These are phyloP conservation scores for Pisolithus albus DNA, from an alignment of 768 basidiomycete genomes.

Conservation along the genomic window DNA sequence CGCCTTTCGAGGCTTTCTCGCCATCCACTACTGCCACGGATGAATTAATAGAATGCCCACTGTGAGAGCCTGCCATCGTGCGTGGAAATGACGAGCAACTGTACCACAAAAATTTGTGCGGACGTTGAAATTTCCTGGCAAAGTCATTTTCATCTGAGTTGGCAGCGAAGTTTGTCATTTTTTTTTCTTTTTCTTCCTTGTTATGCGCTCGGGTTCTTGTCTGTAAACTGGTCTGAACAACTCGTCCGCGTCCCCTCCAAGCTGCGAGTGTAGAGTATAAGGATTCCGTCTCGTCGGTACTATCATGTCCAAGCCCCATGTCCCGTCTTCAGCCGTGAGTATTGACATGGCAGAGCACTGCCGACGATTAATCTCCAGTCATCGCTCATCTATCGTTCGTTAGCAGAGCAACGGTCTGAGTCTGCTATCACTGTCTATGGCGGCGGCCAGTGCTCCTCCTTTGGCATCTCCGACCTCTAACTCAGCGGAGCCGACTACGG, in stretches of 20 bases:
- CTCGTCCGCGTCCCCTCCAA: not conserved
- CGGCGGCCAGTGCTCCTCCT: constrained; percentile 45
- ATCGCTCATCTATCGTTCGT: not conserved
- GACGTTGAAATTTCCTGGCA: constrained; percentile 18
- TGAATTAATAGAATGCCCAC: not conserved
- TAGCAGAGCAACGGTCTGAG: constrained; percentile 27
- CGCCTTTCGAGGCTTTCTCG: too few species aligned
- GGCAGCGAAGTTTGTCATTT: not conserved
- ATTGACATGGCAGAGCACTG: not conserved
- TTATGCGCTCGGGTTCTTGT: constrained; percentile 8
- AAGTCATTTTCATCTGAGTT: not conserved
- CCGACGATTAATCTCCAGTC: not conserved
- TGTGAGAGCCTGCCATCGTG: not conserved
- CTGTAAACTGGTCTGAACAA: constrained; percentile 7
- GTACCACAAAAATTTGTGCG: constrained; percentile 20
- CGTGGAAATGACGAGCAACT: not conserved
- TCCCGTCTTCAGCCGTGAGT: constrained; percentile 8
- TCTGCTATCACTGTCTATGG: constrained; percentile 64
- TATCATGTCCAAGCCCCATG: constrained; percentile 7
- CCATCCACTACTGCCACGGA: not conserved
- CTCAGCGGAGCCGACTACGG: constrained; percentile 14
- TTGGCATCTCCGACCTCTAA: constrained; percentile 30
- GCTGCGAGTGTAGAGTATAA: not conserved
- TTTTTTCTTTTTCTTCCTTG: constrained; percentile 4
- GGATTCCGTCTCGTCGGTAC: not conserved